Conservation (phyloP, 2,329 filamentous ascomycete genomes). For the Golovinomyces cichoracearum region DNA sequence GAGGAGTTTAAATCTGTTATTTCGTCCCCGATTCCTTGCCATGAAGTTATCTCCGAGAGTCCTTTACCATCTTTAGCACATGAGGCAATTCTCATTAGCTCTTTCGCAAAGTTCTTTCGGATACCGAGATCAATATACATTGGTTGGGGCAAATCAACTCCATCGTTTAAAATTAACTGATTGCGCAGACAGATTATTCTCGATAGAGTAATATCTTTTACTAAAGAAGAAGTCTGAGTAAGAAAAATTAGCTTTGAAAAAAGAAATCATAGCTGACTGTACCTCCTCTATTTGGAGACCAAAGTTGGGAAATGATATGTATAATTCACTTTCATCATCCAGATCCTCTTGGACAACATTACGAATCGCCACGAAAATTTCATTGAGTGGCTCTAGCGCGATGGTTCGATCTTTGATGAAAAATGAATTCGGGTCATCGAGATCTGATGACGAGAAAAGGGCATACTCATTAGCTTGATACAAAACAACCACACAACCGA, state of each 20-base stretch:
- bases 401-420: slow-evolving; percentile 30
- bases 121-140: slow-evolving; percentile 31
- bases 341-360: slow-evolving; percentile 28
- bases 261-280: slow-evolving; percentile 11
- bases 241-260: slow-evolving; percentile 10
- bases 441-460: slow-evolving; percentile 28
- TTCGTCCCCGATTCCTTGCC: slow-evolving; percentile 9
- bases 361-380: slow-evolving; percentile 30
- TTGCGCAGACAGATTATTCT: slow-evolving; percentile 34
- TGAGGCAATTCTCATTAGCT: slow-evolving; percentile 25
- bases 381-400: slow-evolving; percentile 24
- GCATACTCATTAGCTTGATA: slow-evolving; percentile 30
- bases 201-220: slow-evolving; percentile 24
- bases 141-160: slow-evolving; percentile 23
- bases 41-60: slow-evolving; percentile 10
- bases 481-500: slow-evolving; percentile 22
- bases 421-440: slow-evolving; percentile 26
- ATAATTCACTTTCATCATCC: slow-evolving; percentile 28
- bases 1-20: neutral
- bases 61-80: slow-evolving; percentile 31
- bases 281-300: slow-evolving; percentile 32
- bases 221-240: slow-evolving; percentile 22
- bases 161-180: slow-evolving; percentile 32
- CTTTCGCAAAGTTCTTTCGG: slow-evolving; percentile 26
- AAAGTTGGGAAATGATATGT: slow-evolving; percentile 27